Base-by-base conservation (phyloP, 2,329 filamentous ascomycete species). In the Tolypocladium inflatum region DNA sequence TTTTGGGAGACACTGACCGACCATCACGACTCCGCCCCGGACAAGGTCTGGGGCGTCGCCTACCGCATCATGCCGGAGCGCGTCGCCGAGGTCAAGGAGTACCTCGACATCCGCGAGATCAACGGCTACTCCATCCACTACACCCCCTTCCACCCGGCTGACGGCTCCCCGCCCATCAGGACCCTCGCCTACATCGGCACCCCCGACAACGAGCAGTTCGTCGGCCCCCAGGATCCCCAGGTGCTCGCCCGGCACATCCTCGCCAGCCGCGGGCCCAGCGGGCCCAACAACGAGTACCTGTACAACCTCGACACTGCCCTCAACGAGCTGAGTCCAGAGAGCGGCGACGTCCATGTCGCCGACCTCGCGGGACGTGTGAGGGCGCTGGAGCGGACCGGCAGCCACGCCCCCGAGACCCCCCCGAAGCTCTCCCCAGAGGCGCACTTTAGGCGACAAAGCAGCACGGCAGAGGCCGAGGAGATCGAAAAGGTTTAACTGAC, bases 111-210 rank as follows among this genome's bases (percentile, higher is more conserved):
- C 63, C 87, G 94, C 52, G 94, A 99, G 74, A 96, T 97, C 69
- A 96, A 97, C 75, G 94, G 94, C 33, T 99, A 99, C 74, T 90
- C 87, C 57, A 95, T 96, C 64, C 92, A 97, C 73, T 90, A 91
- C 72, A 90, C 91, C 35, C 85, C 88, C 0, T 97, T 97, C 71
- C 79, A 92, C 66, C 66, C 73, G n/a, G 69, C 72, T 48, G 72
- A 76, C 62, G 68, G 68, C 33, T 67, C 70, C 17, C 58, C 68
- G 4, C 64, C 73, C 23, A 80, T 84, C 65, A 73, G 70, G 57
- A 79, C 81, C 59, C 82, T 97, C 62, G 90, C 96, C 2, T 99
- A 99, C 72, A 97, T 99, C 68, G 94, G 94, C 26, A 89, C 95
- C 2, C 94, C 94, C 0, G 85, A 88, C 52, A 99, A 99, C 68